Evolutionary conservation across 192 early-diverging fungal genomes (phyloP), one percentile per base, ranked within the genome.

Genomic region (Gaertneriomyces sp.): DNA sequence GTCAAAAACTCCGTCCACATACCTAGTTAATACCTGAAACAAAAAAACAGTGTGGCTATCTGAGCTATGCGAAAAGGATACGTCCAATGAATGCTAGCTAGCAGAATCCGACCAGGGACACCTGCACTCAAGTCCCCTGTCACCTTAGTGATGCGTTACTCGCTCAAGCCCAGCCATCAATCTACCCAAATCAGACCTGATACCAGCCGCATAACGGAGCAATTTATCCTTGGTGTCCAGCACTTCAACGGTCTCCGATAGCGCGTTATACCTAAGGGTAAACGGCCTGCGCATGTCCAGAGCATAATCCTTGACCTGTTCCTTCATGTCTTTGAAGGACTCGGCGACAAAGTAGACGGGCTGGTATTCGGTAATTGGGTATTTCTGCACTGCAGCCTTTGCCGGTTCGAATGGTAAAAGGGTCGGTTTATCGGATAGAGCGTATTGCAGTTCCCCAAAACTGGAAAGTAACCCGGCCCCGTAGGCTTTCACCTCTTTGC

Each of bases 381-480:
- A 83, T 47, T 65, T 59, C n/a, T 64, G 66, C 19, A 54, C 53
- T 7, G 76, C 76, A 41, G 71, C 70, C 5, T 83, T 79, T 53
- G 83, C 79, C n/a, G 93, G 93, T 66, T 96, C 93, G 71, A 98
- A 98, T 11, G 90, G 77, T 45, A 80, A 76, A 59, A 83, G 74
- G 68, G 91, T 87, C 39, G 93, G 92, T 69, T 91, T 84, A 54
- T 88, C 87, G 6, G 89, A 82, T 39, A 95, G 71, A 42, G 81
- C 84, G 73, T 96, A 95, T 76, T 94, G 91, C 50, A 98, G 79
- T 81, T 98, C 95, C 69, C 95, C 95, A 81, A 93, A 95, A 45
- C 91, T 93, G 60, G 89, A 91, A 60, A 98, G 79, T 45, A 98
- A 66, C 19, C 95, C 95, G 0, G 93, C 93, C 49, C 95, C 95